These are phyloP conservation scores for Annona squamosa DNA, from an alignment of 164 flowering plant species.

Conservation along the genomic window DNA sequence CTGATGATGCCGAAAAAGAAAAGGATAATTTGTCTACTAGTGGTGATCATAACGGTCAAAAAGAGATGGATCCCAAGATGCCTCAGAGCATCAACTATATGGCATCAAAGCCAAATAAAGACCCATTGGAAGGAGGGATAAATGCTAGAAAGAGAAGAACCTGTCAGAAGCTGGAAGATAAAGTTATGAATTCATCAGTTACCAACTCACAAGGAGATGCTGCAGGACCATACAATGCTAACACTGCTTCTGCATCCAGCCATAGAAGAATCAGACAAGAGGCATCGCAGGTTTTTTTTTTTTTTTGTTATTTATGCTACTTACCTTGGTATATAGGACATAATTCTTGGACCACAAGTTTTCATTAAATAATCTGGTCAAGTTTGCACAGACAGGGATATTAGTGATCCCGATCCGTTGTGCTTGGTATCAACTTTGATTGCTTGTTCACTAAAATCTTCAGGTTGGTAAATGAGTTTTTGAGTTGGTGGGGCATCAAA, in stretches of 20 bases:
- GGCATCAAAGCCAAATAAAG: not conserved
- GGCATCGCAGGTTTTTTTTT: conserved; percentile 42
- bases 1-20: conserved; percentile 9
- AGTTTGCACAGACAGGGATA: not conserved
- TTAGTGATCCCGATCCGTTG: not conserved
- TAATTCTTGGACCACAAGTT: not conserved
- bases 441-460: not conserved
- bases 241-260: conserved; percentile 18
- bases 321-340: not conserved
- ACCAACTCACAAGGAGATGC: conserved; percentile 15
- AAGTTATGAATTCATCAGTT: conserved; percentile 21
- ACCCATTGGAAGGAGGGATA: conserved; percentile 9
- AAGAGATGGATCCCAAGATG: not conserved
- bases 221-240: conserved; percentile 19
- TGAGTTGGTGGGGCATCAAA: not conserved
- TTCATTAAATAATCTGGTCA: not conserved
- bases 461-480: not conserved
- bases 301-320: not conserved
- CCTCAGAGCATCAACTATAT: not conserved
- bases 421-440: not conserved
- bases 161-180: conserved; percentile 18
- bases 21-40: conserved; percentile 13
- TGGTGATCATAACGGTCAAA: conserved; percentile 10
- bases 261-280: conserved; percentile 42
- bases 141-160: conserved; percentile 20